Evolutionary conservation across 192 early-diverging fungal species (phyloP).

Genomic region (Umbelopsis isabellina): DNA sequence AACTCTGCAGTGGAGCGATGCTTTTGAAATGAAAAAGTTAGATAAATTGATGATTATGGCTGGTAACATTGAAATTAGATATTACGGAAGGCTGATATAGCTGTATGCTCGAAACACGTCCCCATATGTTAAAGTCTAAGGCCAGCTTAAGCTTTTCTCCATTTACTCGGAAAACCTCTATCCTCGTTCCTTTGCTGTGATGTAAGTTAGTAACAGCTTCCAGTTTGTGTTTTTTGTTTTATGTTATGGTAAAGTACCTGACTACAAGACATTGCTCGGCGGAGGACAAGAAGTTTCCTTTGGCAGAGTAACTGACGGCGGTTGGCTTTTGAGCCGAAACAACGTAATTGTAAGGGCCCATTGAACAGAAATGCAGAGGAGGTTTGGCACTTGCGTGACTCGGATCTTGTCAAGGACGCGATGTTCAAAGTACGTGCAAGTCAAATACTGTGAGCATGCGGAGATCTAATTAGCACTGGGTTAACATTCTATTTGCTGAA

Average conservation of each 20-base stretch:
- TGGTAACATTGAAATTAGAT: background rate
- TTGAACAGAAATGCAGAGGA: constrained; percentile 1
- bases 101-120: constrained; percentile 63
- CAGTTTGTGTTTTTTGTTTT: background rate
- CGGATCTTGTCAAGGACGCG: background rate
- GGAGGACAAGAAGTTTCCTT: constrained; percentile 71
- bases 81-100: constrained; percentile 44
- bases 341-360: constrained; percentile 67
- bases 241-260: constrained; percentile 48
- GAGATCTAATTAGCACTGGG: too few species aligned
- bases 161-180: constrained; percentile 62
- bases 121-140: constrained; percentile 68
- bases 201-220: background rate
- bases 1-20: constrained; percentile 61
- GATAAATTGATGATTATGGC: background rate
- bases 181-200: constrained; percentile 60
- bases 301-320: constrained; percentile 67
- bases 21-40: constrained; percentile 35
- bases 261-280: constrained; percentile 74
- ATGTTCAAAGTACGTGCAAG: background rate
- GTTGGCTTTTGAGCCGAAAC: constrained; percentile 85
- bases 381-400: background rate
- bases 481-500: too few species aligned
- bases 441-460: too few species aligned
- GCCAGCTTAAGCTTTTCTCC: constrained; percentile 58